phyloP scores from a whole-genome alignment of 2,329 filamentous ascomycete species.

The Kalmusia sp. region DNA sequence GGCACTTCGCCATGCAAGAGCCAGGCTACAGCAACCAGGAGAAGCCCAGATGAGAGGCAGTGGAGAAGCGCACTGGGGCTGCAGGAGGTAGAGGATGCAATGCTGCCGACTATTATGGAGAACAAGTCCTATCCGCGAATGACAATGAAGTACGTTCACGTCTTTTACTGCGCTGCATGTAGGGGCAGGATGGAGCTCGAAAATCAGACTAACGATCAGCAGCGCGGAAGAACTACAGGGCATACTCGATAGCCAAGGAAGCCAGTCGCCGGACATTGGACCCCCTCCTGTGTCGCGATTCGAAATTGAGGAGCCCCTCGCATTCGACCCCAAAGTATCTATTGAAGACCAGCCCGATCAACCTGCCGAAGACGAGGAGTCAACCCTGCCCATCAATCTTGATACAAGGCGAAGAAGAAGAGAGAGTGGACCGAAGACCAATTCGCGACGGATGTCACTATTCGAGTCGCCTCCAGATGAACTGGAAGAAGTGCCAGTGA shows the following conservation, averaged over 20 bases:
- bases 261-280: slow-evolving; percentile 73
- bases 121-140: slow-evolving; percentile 71
- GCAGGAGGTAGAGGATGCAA: slow-evolving; percentile 57
- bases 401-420: slow-evolving; percentile 61
- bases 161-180: slow-evolving; percentile 3
- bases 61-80: slow-evolving; percentile 57
- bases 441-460: slow-evolving; percentile 50
- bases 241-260: slow-evolving; percentile 60
- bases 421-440: slow-evolving; percentile 57
- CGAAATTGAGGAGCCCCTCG: slow-evolving; percentile 56
- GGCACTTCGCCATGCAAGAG: slow-evolving; percentile 52
- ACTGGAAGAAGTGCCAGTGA: slow-evolving; percentile 30
- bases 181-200: background rate
- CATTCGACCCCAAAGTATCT: slow-evolving; percentile 47
- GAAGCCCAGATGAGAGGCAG: slow-evolving; percentile 61
- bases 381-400: slow-evolving; percentile 53
- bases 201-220: slow-evolving; percentile 22
- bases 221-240: slow-evolving; percentile 66
- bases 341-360: slow-evolving; percentile 33
- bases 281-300: slow-evolving; percentile 62
- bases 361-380: slow-evolving; percentile 46
- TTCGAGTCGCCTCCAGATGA: slow-evolving; percentile 50
- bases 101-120: slow-evolving; percentile 73
- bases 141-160: slow-evolving; percentile 68
- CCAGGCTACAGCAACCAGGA: slow-evolving; percentile 55